Conservation (phyloP, 2,329 filamentous ascomycete genomes). For the Ophiostoma ips region DNA sequence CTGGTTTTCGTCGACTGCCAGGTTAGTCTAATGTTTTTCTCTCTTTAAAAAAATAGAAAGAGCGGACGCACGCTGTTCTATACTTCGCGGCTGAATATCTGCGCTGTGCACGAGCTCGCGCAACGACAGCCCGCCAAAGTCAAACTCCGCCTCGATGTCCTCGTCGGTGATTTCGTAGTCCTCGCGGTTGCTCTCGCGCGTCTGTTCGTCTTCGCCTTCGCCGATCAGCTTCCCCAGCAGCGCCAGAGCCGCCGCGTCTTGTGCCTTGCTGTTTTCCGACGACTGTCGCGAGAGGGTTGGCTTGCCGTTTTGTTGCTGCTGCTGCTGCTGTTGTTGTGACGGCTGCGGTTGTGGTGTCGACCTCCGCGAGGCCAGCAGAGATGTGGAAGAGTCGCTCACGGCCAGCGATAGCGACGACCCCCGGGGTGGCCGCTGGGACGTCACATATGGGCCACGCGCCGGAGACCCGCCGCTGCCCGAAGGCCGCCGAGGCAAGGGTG, state of each 20-base stretch:
- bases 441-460: slow-evolving; percentile 55
- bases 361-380: slow-evolving; percentile 52
- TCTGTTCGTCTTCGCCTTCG: neutral
- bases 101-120: slow-evolving; percentile 46
- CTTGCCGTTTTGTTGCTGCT: slow-evolving; percentile 47
- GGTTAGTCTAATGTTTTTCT: neutral
- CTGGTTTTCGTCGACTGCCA: slow-evolving; percentile 61
- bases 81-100: neutral
- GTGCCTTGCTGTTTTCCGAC: slow-evolving; percentile 20
- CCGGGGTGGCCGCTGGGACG: slow-evolving; percentile 55
- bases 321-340: neutral
- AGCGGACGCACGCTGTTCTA: neutral
- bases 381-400: slow-evolving; percentile 53
- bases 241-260: slow-evolving; percentile 56
- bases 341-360: neutral
- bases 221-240: slow-evolving; percentile 43
- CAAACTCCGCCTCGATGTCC: slow-evolving; percentile 53
- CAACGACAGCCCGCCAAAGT: slow-evolving; percentile 67
- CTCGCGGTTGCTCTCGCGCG: slow-evolving; percentile 1
- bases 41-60: neutral
- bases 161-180: slow-evolving; percentile 25
- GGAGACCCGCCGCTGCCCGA: slow-evolving; percentile 44
- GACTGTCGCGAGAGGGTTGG: slow-evolving; percentile 39
- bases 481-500: slow-evolving; percentile 39
- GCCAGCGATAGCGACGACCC: slow-evolving; percentile 68